Percentiles rank a stretch among this genome's conserved stretches.
Evolutionary conservation across 2,329 filamentous ascomycete species (phyloP).

Genomic region (Calonectria ilicicola): DNA sequence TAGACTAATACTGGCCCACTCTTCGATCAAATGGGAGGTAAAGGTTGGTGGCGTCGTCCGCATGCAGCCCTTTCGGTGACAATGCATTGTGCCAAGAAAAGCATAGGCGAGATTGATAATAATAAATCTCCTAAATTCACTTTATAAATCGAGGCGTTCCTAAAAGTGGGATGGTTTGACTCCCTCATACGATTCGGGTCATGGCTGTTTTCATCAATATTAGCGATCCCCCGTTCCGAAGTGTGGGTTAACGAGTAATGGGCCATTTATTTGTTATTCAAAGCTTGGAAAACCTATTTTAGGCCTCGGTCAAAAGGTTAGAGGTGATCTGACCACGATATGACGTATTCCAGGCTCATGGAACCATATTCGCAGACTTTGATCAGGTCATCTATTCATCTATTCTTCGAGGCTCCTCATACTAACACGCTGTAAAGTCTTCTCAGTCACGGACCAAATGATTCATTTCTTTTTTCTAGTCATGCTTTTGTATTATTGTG

Average conservation of each 20-base stretch:
- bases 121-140: too few species aligned
- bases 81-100: too few species aligned
- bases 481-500: not conserved
- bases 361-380: not conserved
- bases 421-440: not conserved
- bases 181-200: not conserved
- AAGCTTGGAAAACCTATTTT: not conserved
- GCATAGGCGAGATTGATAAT: too few species aligned
- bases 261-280: not conserved
- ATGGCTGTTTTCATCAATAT: not conserved
- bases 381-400: too few species aligned
- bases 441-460: not conserved
- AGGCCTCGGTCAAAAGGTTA: too few species aligned
- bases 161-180: not conserved
- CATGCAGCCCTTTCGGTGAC: too few species aligned
- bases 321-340: too few species aligned
- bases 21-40: too few species aligned
- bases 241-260: not conserved
- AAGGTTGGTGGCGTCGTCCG: too few species aligned
- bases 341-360: not conserved
- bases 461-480: not conserved
- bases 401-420: not conserved
- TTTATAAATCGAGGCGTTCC: too few species aligned
- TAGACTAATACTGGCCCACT: too few species aligned
- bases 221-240: not conserved